phyloP scores from a whole-genome alignment of 2,329 filamentous ascomycete species.

The Colletotrichum cordylinicola region DNA sequence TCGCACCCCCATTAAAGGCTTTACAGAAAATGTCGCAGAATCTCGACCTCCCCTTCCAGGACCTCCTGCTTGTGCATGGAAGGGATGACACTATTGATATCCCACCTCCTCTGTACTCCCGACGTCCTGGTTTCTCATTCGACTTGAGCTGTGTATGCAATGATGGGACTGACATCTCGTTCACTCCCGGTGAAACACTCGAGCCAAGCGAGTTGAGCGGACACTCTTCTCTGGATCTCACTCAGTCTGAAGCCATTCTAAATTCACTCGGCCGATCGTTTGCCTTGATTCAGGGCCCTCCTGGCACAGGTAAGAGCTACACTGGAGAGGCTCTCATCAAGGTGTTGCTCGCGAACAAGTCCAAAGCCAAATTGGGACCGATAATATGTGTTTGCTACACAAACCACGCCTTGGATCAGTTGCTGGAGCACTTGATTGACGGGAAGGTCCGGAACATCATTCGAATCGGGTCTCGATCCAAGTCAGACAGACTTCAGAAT shows the following conservation, averaged over 20 bases:
- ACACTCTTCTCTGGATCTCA: slow-evolving; percentile 55
- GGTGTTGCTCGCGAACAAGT: slow-evolving; percentile 51
- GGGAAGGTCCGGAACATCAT: slow-evolving; percentile 56
- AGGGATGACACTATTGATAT: slow-evolving; percentile 22
- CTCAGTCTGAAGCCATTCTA: slow-evolving; percentile 57
- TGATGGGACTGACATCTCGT: slow-evolving; percentile 24
- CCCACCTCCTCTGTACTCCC: slow-evolving; percentile 56
- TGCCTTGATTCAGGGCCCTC: slow-evolving; percentile 72
- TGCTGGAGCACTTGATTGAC: slow-evolving; percentile 65
- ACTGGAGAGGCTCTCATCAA: slow-evolving; percentile 65
- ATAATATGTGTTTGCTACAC: slow-evolving; percentile 60
- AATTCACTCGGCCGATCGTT: slow-evolving; percentile 57
- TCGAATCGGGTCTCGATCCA: slow-evolving; percentile 65
- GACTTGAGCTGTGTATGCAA: slow-evolving; percentile 40
- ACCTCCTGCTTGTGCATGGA: slow-evolving; percentile 45
- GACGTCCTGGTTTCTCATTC: slow-evolving; percentile 53
- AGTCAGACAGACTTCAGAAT: slow-evolving; percentile 54
- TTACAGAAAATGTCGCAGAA: slow-evolving; percentile 57
- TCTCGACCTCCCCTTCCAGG: slow-evolving; percentile 52
- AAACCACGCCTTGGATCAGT: slow-evolving; percentile 57
- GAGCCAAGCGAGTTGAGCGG: slow-evolving; percentile 29
- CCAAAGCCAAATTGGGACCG: slow-evolving; percentile 46
- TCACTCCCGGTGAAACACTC: slow-evolving; percentile 23
- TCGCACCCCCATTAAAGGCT: slow-evolving; percentile 60
- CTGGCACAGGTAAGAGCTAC: slow-evolving; percentile 73